Evolutionary conservation across 495 filamentous ascomycete genomes (phyloP), one percentile per base, ranked within the genome.

Genomic region (Evansstolkia leycettana): DNA sequence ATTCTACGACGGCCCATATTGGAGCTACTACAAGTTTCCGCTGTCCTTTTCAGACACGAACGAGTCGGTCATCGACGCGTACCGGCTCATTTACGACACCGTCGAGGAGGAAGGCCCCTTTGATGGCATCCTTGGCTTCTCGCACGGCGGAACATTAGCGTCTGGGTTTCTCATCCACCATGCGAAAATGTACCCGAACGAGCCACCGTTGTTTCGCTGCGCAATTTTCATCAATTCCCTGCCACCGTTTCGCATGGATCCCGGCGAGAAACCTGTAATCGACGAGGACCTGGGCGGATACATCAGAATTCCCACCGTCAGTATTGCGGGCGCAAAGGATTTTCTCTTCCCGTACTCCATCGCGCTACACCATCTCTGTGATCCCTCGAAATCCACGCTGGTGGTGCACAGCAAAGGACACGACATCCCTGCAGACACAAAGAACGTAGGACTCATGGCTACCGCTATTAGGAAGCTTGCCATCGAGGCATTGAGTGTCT

Each of bases 101-200:
- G 44, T 61, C n/a, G 42, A 46, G 10, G 37, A 52, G 17, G 51
- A 64, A 16, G 55, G 55, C 7, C 58, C 58, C 9, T 62, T 62
- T 25, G 58, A 63, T 28, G 57, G 50, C 17, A 37, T 61, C 18
- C 38, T 63, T 19, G 58, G 57, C 10, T 61, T 61, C 36, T 62
- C 58, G 10, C 58, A 62, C 20, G 58, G 58, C 3, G 55, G 50
- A 8, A 55, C 54, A 10, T 36, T 62, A 24, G 52, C 55, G 2
- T 47, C 52, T 3, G 51, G 46, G 0, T 54, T 57, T 24, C 43
- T 63, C 13, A 48, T 52, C 30, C 51, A 60, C 13, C 50, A 56
- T 17, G 52, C 54, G 0, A 49, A 55, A 33, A 37, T 41, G 7
- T 42, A 45, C 17, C 51, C 52, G 13, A 32, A 38, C 1, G 31